Conservation (phyloP, 768 basidiomycete genomes). For the Russula griseocarnosa region DNA sequence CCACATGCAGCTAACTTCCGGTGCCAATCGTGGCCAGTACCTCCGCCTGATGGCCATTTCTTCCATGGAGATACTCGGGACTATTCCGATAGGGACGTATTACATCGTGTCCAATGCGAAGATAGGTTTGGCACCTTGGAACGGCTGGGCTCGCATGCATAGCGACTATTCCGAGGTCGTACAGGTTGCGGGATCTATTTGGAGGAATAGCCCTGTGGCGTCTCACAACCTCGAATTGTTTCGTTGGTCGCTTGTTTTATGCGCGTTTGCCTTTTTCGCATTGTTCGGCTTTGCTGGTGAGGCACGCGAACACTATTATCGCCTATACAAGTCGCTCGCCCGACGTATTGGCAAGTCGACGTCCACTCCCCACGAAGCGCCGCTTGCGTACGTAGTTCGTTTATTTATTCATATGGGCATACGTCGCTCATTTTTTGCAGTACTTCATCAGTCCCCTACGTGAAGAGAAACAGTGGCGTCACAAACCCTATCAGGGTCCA, state of each 20-base stretch:
- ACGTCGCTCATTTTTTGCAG: background rate
- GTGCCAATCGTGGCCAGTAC: slow-evolving; percentile 28
- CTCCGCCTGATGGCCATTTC: background rate
- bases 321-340: too few relatives aligned
- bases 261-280: background rate
- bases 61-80: background rate
- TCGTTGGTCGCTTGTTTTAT: background rate
- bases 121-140: slow-evolving; percentile 26
- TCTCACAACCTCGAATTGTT: background rate
- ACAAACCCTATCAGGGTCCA: background rate
- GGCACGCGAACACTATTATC: background rate
- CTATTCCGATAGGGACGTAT: background rate
- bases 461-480: background rate
- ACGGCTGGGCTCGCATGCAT: too few relatives aligned
- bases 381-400: slow-evolving; percentile 7
- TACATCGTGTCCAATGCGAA: too few relatives aligned
- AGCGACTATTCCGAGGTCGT: background rate
- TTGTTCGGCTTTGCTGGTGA: background rate
- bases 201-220: background rate
- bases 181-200: background rate
- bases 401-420: too few relatives aligned
- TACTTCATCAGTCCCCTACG: background rate
- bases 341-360: too few relatives aligned
- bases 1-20: too few relatives aligned
- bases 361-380: background rate